Base-by-base conservation (phyloP, 805 yeast species). In the Starmerella etchellsii region DNA sequence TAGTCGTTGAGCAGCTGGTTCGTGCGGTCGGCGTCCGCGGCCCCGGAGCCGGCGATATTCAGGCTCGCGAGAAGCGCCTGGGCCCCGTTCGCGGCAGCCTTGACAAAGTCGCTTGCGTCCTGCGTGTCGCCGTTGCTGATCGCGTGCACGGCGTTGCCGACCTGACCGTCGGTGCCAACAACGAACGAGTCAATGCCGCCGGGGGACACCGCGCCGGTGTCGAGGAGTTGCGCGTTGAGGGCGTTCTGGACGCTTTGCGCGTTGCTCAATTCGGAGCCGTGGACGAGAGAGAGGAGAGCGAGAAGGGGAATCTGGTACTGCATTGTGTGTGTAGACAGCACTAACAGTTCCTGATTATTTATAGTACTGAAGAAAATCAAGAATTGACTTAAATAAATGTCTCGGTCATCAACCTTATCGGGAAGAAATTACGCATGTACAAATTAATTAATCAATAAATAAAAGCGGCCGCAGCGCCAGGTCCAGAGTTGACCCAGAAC, bases 141-240 rank as follows among this genome's bases (percentile, higher is more conserved):
- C 10, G 44, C 37, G 23, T 42, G 40, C 11, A 45, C 32, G 18
- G 42, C 47, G 37, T 55, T 52, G 43, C 53, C 57, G 33, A 54
- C 47, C 44, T 55, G 57, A 31, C 54, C 52, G 41, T 56, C 60
- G 13, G 54, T 40, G 24, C 58, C 58, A 23, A 56, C 49, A 32
- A 57, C 50, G 41, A 43, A 40, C 29, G 52, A 52, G 22, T 43
- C 35, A 37, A 52, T 21, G 22, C 48, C 54, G 34, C 42, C 36
- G 39, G 10, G 24, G 10, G 42, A 19, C 33, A 41, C 48, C 10
- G 34, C 34, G 15, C 42, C 38, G 23, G 27, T 34, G 24, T 36
- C 24, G 33, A 34, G 34, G 39, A 50, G 36, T 43, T 44, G 51
- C 26, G 25, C 21, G 45, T 38, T 43, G 36, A 45, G 27, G 23